A percentile compares a stretch with the other conserved stretches of the same genome.
These are phyloP conservation scores for Psilocybe cubensis DNA, from an alignment of 768 basidiomycete species.

Conservation along the genomic window DNA sequence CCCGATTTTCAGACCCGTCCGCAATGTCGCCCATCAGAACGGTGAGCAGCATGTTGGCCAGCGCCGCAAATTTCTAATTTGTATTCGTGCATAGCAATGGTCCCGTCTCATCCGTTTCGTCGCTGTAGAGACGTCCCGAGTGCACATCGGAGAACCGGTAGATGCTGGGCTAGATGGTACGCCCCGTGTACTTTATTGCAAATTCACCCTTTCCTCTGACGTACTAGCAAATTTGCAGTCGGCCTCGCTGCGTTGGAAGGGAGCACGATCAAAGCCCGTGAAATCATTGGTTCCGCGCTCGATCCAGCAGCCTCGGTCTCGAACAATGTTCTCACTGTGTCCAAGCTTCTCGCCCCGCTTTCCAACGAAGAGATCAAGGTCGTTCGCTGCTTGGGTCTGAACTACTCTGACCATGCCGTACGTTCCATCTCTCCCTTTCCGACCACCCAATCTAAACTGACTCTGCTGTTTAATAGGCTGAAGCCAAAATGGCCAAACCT, in stretches of 20 bases:
- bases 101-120: slow-evolving; percentile 82
- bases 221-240: slow-evolving; percentile 42
- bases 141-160: slow-evolving; percentile 81
- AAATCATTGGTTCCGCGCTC: slow-evolving; percentile 72
- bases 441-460: slow-evolving; percentile 3
- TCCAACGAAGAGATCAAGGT: slow-evolving; percentile 67
- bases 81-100: slow-evolving; percentile 73
- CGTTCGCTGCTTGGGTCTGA: slow-evolving; percentile 79
- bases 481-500: slow-evolving; percentile 66
- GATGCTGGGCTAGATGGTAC: slow-evolving; percentile 67
- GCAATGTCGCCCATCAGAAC: slow-evolving; percentile 63
- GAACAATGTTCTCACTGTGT: slow-evolving; percentile 66
- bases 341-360: slow-evolving; percentile 70
- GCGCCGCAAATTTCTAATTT: too few relatives aligned
- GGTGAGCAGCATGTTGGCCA: slow-evolving; percentile 28
- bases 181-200: neutral
- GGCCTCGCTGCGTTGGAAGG: slow-evolving; percentile 57
- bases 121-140: slow-evolving; percentile 70
- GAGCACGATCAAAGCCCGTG: slow-evolving; percentile 64
- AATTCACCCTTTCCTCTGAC: neutral
- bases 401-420: slow-evolving; percentile 85
- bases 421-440: slow-evolving; percentile 21
- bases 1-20: neutral
- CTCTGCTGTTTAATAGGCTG: slow-evolving; percentile 58
- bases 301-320: slow-evolving; percentile 71